phyloP scores from a whole-genome alignment of 306 rosid species.

The Vigna mungo region DNA sequence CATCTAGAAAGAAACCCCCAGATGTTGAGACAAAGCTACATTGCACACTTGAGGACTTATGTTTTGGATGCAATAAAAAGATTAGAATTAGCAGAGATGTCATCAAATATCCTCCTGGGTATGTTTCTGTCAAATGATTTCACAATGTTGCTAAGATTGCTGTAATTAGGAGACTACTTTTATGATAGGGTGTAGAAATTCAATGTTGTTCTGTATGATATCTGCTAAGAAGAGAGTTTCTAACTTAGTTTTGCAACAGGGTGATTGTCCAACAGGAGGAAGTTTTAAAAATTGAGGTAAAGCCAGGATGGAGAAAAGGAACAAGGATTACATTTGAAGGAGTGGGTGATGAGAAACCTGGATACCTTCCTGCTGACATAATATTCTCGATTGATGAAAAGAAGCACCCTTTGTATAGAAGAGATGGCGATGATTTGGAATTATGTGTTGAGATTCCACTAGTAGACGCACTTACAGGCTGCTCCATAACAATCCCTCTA shows the following conservation, averaged over 20 bases:
- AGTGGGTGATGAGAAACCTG: conserved; percentile 93
- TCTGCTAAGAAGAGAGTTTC: conserved; percentile 16
- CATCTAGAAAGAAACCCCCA: conserved; percentile 64
- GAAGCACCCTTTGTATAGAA: conserved; percentile 65
- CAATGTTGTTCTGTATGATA: not conserved
- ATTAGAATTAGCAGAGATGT: conserved; percentile 74
- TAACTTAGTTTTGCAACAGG: conserved; percentile 57
- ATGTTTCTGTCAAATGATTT: conserved; percentile 41
- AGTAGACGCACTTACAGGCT: conserved; percentile 78
- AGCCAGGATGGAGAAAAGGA: conserved; percentile 93
- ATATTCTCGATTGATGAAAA: conserved; percentile 73
- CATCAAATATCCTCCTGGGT: conserved; percentile 69
- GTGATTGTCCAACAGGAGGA: conserved; percentile 74
- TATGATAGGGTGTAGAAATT: not conserved
- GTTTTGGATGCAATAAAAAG: conserved; percentile 76
- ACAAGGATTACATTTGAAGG: conserved; percentile 86
- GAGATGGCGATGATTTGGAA: conserved; percentile 79
- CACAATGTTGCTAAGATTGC: not conserved
- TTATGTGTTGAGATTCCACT: conserved; percentile 72
- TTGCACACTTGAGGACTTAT: conserved; percentile 77
- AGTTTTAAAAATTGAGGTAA: conserved; percentile 65
- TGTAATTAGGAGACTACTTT: not conserved
- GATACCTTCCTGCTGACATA: conserved; percentile 86
- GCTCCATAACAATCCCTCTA: conserved; percentile 75
- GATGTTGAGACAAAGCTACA: conserved; percentile 68